Conservation (phyloP, 441 rosid species). For the Adansonia gregorii region DNA sequence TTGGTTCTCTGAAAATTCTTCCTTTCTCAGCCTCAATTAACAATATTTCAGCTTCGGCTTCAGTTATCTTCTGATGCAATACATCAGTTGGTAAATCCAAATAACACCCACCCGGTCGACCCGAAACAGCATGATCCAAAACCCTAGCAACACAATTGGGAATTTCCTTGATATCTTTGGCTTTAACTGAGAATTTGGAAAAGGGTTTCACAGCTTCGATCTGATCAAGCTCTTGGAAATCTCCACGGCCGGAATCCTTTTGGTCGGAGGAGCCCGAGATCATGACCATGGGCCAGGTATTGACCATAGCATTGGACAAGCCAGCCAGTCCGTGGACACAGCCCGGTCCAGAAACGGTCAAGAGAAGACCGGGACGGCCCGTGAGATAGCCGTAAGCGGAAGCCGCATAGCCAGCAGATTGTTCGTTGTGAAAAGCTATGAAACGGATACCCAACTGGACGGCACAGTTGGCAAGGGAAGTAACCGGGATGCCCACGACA, state of each 20-base stretch:
- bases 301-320: constrained; percentile 81
- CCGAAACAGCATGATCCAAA: constrained; percentile 60
- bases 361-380: constrained; percentile 74
- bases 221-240: constrained; percentile 95
- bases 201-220: constrained; percentile 77
- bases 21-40: constrained; percentile 39
- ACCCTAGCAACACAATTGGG: constrained; percentile 76
- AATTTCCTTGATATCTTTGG: constrained; percentile 61
- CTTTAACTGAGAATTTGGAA: constrained; percentile 67
- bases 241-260: constrained; percentile 73
- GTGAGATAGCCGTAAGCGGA: constrained; percentile 93
- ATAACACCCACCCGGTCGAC: constrained; percentile 91
- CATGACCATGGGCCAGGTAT: constrained; percentile 88
- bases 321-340: constrained; percentile 97
- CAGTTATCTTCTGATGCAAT: constrained; percentile 68
- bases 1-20: constrained; percentile 24
- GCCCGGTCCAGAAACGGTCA: constrained; percentile 93
- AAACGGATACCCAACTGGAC: constrained; percentile 80
- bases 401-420: constrained; percentile 97
- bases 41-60: constrained; percentile 64
- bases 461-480: constrained; percentile 81
- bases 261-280: constrained; percentile 94
- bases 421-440: constrained; percentile 96
- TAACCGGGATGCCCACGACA: constrained; percentile 94
- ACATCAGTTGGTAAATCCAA: constrained; percentile 89